These are phyloP conservation scores for Alternaria conjuncta DNA, from an alignment of 2,329 filamentous ascomycete species.

Conservation along the genomic window DNA sequence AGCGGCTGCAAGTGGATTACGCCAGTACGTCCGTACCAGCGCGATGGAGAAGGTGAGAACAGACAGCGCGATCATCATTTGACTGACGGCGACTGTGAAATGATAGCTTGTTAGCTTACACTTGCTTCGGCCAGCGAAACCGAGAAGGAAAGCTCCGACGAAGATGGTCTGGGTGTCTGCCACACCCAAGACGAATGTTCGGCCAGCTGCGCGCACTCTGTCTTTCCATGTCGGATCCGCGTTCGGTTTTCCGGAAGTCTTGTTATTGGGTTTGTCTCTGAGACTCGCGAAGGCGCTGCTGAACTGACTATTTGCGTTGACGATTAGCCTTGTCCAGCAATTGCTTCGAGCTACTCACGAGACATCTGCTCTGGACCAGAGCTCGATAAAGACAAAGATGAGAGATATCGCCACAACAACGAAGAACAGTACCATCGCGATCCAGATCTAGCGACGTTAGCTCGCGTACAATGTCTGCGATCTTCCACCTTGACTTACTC, in stretches of 20 bases:
- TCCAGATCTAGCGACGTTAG: background rate
- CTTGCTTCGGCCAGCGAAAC: background rate
- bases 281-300: background rate
- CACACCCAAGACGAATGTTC: background rate
- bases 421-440: background rate
- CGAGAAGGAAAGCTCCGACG: background rate
- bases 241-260: background rate
- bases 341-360: accelerated
- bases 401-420: background rate
- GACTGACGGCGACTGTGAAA: background rate
- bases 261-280: background rate
- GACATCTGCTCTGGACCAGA: background rate
- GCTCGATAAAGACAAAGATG: background rate
- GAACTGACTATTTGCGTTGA: background rate
- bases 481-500: background rate
- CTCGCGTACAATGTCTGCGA: too few relatives aligned
- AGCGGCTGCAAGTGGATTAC: background rate
- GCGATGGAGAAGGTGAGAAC: background rate
- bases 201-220: background rate
- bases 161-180: background rate
- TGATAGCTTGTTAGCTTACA: background rate
- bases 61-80: background rate
- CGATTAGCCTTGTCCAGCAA: background rate
- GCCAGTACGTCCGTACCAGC: background rate
- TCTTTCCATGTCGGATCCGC: background rate